phyloP scores from a whole-genome alignment of 495 filamentous ascomycete genomes.

The Hypoxylon rickii region DNA sequence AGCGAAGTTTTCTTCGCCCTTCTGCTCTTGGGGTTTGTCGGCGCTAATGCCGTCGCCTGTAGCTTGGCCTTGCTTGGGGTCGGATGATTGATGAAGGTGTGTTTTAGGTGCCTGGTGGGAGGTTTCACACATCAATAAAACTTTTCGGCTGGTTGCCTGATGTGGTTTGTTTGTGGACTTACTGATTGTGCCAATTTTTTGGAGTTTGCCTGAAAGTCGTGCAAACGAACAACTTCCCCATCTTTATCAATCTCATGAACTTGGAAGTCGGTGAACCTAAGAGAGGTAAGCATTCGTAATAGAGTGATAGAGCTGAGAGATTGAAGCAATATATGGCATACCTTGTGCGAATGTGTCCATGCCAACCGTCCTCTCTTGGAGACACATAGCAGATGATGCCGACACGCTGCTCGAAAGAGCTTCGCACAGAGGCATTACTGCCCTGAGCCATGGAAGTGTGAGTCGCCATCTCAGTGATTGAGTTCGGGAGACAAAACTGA shows the following conservation, averaged over 20 bases:
- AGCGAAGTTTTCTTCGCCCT: conserved; percentile 11
- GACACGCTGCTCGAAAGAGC: conserved; percentile 33
- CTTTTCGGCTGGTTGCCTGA: neutral
- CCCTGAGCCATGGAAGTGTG: conserved; percentile 42
- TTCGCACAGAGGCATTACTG: conserved; percentile 37
- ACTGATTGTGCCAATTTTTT: conserved; percentile 25
- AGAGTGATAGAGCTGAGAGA: neutral
- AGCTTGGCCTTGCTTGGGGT: neutral
- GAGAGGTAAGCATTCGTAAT: conserved; percentile 22
- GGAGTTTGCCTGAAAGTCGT: conserved; percentile 43
- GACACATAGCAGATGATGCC: conserved; percentile 37
- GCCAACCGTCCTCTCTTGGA: conserved; percentile 31
- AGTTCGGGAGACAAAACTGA: neutral
- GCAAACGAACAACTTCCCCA: conserved; percentile 80
- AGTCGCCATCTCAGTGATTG: conserved; percentile 30
- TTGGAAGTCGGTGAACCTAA: conserved; percentile 90
- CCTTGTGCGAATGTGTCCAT: conserved; percentile 37
- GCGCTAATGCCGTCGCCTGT: neutral
- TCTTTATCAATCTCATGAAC: conserved; percentile 87
- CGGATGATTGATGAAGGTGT: too few relatives aligned
- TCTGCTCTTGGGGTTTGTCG: conserved; percentile 1
- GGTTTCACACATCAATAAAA: conserved; percentile 7
- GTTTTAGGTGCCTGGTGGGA: conserved; percentile 9
- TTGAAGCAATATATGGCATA: conserved; percentile 1
- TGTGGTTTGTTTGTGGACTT: neutral